Conservation (phyloP, 331 rosid genomes). For the Cucumis variabilis region DNA sequence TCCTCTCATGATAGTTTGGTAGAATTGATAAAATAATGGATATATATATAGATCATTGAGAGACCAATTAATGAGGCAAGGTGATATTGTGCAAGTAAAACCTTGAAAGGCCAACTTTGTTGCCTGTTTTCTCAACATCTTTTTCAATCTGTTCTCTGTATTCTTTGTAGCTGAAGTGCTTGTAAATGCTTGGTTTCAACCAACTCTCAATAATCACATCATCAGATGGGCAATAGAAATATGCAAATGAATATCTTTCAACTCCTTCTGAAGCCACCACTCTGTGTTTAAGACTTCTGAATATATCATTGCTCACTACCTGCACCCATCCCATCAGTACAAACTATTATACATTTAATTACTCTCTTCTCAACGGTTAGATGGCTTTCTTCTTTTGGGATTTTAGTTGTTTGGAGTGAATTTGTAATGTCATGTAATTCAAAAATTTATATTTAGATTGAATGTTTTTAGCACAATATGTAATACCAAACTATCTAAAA, state of each 20-base stretch:
- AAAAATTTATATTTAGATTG: too few relatives aligned
- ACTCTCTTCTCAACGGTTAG: neutral
- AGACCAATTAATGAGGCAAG: neutral
- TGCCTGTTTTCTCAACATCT: slow-evolving; percentile 68
- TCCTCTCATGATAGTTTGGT: neutral
- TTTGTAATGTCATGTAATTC: too few relatives aligned
- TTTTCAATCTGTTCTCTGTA: slow-evolving; percentile 49
- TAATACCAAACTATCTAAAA: too few relatives aligned
- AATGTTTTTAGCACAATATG: too few relatives aligned
- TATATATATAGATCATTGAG: too few relatives aligned
- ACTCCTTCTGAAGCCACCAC: slow-evolving; percentile 51
- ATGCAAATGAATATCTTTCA: slow-evolving; percentile 76
- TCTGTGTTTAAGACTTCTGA: slow-evolving; percentile 69
- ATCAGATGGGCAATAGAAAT: slow-evolving; percentile 63
- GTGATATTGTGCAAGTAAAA: slow-evolving; percentile 42
- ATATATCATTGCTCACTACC: slow-evolving; percentile 81
- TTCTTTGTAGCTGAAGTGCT: slow-evolving; percentile 61
- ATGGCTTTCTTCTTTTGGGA: too few relatives aligned
- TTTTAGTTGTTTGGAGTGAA: too few relatives aligned
- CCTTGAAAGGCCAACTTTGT: slow-evolving; percentile 77
- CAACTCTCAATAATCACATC: slow-evolving; percentile 56
- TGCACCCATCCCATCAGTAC: slow-evolving; percentile 23
- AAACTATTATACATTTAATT: neutral
- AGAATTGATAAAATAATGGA: neutral
- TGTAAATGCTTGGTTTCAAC: slow-evolving; percentile 46